Base-by-base conservation (phyloP, 768 basidiomycete genomes). In the Porphyrellus cyaneotinctus region DNA sequence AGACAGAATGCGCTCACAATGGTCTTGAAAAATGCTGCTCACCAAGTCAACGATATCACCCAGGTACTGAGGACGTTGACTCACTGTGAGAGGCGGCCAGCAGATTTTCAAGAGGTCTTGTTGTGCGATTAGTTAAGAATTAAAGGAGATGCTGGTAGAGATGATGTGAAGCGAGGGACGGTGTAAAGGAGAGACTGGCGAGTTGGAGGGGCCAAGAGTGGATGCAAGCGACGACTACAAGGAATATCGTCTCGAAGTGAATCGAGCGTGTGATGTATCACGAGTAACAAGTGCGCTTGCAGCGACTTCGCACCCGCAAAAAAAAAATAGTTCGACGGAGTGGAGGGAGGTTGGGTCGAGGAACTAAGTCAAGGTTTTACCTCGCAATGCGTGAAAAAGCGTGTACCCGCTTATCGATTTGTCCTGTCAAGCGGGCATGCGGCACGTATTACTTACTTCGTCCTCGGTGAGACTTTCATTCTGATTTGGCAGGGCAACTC, bases 321-420 rank as follows among this genome's bases (percentile, higher is more conserved):
- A 56, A 62, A 9, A 66, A 56, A 56, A 58, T 48, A 61, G 63
- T 53, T 58, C 26, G 26, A 28, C 26, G 53, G 49, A 47, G 58
- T 36, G 56, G 58, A 57, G 60, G 52, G 45, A 52, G 56, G 64
- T 51, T 57, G 57, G 51, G 31, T 54, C 53, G 49, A 58, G 64
- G 53, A 64, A 58, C 57, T 31, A 61, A 54, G 66, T 69, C 74
- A 71, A 73, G 70, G 70, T 61, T 70, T 71, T 70, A 55, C 62
- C 68, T 72, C 64, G 67, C 72, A 73, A 74, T 74, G 75, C 69
- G 75, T 70, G 69, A 68, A 69, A 68, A 77, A 72, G 72, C 75
- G 75, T 79, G 76, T 70, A 54, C 74, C 76, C 76, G 78, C 76
- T 80, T 80, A 76, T 72, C 73, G 74, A 71, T 70, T 62, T 71